phyloP scores from a whole-genome alignment of 2,329 filamentous ascomycete species.

The Immersiporthe knoxdaviesiana region DNA sequence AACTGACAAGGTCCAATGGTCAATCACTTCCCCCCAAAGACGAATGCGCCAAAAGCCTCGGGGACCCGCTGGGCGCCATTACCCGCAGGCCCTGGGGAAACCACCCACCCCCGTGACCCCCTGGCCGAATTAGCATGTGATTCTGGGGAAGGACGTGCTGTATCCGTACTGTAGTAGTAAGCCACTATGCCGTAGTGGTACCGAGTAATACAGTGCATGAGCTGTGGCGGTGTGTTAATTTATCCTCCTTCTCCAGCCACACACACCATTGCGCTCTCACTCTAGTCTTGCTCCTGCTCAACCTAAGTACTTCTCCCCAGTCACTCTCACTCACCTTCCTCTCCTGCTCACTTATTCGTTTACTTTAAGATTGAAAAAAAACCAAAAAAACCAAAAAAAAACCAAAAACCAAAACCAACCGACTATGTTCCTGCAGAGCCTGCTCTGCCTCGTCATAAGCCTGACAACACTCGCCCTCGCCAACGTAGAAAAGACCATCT shows the following conservation, averaged over 20 bases:
- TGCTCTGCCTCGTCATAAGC: constrained; percentile 29
- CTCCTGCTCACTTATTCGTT: not conserved
- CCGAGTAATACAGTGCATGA: too few relatives aligned
- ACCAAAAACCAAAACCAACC: too few relatives aligned
- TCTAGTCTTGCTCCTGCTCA: too few relatives aligned
- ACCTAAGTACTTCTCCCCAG: not conserved
- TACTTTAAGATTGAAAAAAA: not conserved
- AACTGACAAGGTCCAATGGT: not conserved
- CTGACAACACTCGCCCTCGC: constrained; percentile 45
- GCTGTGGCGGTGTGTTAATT: not conserved
- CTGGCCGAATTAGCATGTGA: constrained; percentile 27
- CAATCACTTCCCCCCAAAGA: not conserved
- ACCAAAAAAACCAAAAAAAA: too few relatives aligned
- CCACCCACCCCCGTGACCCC: not conserved
- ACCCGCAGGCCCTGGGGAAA: not conserved
- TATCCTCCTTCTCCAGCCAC: not conserved
- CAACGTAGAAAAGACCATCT: constrained; percentile 92
- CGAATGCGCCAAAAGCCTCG: not conserved
- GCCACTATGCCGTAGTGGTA: not conserved
- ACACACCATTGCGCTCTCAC: not conserved
- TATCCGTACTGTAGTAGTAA: too few relatives aligned
- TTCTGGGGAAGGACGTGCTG: constrained; percentile 24
- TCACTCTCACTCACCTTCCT: not conserved
- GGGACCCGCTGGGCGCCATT: not conserved
- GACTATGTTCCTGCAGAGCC: constrained; percentile 17